These are phyloP conservation scores for Ustilago bromivora DNA, from an alignment of 1,284 basidiomycete genomes.

Conservation along the genomic window DNA sequence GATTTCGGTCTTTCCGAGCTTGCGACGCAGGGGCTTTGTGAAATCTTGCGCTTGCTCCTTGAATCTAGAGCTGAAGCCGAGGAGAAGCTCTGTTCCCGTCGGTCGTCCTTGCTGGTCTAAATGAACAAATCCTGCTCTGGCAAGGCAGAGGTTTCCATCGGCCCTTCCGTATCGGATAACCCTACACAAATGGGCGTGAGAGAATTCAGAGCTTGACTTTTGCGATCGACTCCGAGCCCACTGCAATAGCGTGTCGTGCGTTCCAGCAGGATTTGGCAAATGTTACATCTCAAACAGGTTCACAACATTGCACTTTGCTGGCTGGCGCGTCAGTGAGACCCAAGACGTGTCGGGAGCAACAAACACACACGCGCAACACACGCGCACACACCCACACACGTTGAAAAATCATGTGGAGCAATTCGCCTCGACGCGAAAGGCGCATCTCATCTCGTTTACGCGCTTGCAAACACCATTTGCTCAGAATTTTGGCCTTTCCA, in stretches of 20 bases:
- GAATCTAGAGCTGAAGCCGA: not conserved
- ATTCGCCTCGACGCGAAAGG: not conserved
- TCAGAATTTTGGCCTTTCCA: not conserved
- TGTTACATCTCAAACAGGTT: not conserved
- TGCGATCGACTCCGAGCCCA: not conserved
- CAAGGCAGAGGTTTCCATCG: too few relatives aligned
- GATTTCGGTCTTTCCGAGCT: too few relatives aligned
- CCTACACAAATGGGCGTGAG: not conserved
- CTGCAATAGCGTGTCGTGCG: not conserved
- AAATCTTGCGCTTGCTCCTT: not conserved
- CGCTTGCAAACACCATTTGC: not conserved
- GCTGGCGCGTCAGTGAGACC: constrained; percentile 1
- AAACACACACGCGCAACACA: not conserved
- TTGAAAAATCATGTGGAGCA: constrained; percentile 7
- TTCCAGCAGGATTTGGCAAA: not conserved
- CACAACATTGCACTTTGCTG: not conserved
- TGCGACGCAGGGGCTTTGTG: not conserved
- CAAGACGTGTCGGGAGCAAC: constrained; percentile 8
- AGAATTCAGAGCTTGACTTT: not conserved
- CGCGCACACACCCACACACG: too few relatives aligned
- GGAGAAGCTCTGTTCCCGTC: not conserved
- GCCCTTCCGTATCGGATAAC: not conserved
- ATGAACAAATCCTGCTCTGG: too few relatives aligned
- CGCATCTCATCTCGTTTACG: constrained; percentile 4
- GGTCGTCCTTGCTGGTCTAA: too few relatives aligned